A percentile compares a stretch with the other conserved stretches of the same genome.
phyloP scores from a whole-genome alignment of 83 land plant genomes.

The Larix sibirica region DNA sequence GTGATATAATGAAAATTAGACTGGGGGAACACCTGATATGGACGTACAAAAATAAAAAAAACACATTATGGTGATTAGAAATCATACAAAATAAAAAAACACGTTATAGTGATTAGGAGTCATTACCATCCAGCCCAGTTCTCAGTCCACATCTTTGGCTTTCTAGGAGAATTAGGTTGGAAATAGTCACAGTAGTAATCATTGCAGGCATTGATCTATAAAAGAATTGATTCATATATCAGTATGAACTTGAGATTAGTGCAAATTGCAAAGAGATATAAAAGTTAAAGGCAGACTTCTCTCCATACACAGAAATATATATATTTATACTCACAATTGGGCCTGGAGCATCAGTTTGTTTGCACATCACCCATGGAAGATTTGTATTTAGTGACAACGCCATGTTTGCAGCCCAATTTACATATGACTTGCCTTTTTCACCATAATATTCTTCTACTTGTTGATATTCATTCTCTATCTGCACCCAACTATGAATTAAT shows the following conservation, averaged over 20 bases:
- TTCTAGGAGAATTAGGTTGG: slow-evolving; percentile 53
- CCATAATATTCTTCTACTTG: slow-evolving; percentile 60
- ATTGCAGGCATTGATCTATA: slow-evolving; percentile 94
- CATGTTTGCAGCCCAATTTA: slow-evolving; percentile 85
- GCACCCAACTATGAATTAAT: neutral
- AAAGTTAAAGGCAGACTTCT: too few relatives aligned
- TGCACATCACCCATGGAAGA: slow-evolving; percentile 98
- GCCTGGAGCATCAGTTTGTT: slow-evolving; percentile 76
- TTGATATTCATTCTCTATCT: slow-evolving; percentile 98
- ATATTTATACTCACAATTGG: slow-evolving; percentile 37
- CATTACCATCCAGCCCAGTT: slow-evolving; percentile 94
- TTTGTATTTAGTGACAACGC: slow-evolving; percentile 55
- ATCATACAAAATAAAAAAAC: neutral
- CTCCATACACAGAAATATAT: too few relatives aligned
- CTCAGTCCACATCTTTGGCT: slow-evolving; percentile 95
- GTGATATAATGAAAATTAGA: too few relatives aligned
- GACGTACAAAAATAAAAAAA: too few relatives aligned
- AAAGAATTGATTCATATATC: neutral
- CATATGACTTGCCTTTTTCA: slow-evolving; percentile 59
- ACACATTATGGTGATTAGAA: too few relatives aligned
- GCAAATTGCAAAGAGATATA: too few relatives aligned
- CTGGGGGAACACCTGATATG: too few relatives aligned
- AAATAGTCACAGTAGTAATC: slow-evolving; percentile 84
- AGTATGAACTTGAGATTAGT: too few relatives aligned
- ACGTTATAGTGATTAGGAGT: too few relatives aligned